These are phyloP conservation scores for Penicillium sp. DNA, from an alignment of 2,329 filamentous ascomycete species.

Conservation along the genomic window DNA sequence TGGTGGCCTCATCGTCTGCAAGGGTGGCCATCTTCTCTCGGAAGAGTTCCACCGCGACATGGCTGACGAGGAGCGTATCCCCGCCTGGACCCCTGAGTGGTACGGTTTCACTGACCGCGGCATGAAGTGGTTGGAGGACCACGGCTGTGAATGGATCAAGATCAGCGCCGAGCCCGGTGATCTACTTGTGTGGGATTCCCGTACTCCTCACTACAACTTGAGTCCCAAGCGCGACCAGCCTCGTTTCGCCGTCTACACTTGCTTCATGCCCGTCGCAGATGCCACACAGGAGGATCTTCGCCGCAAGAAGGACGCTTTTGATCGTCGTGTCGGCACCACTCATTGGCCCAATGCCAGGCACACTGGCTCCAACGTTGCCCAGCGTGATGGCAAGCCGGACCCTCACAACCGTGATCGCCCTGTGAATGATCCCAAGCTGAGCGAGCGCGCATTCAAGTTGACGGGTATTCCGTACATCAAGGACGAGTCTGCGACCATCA, in stretches of 20 bases:
- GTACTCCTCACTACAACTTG: conserved; percentile 38
- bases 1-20: conserved; percentile 34
- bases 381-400: conserved; percentile 16
- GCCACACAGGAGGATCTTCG: conserved; percentile 39
- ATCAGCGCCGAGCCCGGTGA: conserved; percentile 42
- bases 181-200: conserved; percentile 39
- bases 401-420: conserved; percentile 33
- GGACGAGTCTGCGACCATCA: background rate
- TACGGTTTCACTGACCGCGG: conserved; percentile 26
- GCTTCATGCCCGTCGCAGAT: conserved; percentile 37
- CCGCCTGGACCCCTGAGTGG: conserved; percentile 26
- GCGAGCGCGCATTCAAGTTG: conserved; percentile 41
- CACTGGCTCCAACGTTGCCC: conserved; percentile 18
- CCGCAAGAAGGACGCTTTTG: conserved; percentile 40
- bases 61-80: conserved; percentile 23
- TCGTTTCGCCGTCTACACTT: conserved; percentile 37
- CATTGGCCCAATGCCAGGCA: conserved; percentile 33
- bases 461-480: conserved; percentile 46
- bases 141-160: conserved; percentile 29
- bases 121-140: conserved; percentile 30
- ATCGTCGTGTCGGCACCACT: conserved; percentile 37
- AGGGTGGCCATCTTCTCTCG: conserved; percentile 25
- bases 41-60: conserved; percentile 29
- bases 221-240: conserved; percentile 26
- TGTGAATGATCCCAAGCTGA: conserved; percentile 35